A percentile compares a stretch with the other conserved stretches of the same genome.
Evolutionary conservation across 163 green algal species (phyloP).

Genomic region (Chlamydomonas reinhardtii): DNA sequence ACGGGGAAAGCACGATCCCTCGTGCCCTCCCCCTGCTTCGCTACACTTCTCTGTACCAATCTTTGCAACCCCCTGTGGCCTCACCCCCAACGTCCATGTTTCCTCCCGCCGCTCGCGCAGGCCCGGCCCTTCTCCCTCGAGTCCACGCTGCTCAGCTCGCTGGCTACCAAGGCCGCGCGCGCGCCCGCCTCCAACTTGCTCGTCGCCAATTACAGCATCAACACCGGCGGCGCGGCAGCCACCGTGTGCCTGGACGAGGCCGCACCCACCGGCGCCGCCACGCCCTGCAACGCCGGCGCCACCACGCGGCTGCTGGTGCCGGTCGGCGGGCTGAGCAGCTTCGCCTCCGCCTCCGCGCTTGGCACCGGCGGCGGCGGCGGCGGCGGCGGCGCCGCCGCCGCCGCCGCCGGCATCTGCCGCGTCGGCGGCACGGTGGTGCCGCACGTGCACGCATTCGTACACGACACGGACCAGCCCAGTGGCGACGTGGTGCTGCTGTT

Average conservation of each 20-base stretch:
- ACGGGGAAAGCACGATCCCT: too few species aligned
- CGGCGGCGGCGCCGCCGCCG: neutral
- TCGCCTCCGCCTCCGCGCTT: neutral
- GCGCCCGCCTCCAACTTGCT: neutral
- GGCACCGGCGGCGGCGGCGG: neutral
- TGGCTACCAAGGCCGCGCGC: neutral
- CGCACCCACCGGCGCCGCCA: too few species aligned
- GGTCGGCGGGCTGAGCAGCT: neutral
- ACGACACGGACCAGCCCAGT: conserved; percentile 34
- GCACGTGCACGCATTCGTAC: conserved; percentile 34
- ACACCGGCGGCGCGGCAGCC: too few species aligned
- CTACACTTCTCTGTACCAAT: too few species aligned
- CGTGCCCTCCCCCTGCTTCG: too few species aligned
- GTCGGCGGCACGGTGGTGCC: conserved; percentile 15
- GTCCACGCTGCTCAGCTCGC: conserved; percentile 21
- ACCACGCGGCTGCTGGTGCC: neutral
- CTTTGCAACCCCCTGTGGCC: too few species aligned
- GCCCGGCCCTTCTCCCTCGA: conserved; percentile 34
- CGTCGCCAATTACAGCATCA: neutral
- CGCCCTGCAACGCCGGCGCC: too few species aligned
- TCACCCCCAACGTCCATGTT: too few species aligned
- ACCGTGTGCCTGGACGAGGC: too few species aligned
- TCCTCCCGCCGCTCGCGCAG: too few species aligned
- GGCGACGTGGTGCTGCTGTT: conserved; percentile 32
- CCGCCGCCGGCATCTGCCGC: neutral